Evolutionary conservation across 73 alveolate species (phyloP).

Genomic region (Paramecium tetraurelia): DNA sequence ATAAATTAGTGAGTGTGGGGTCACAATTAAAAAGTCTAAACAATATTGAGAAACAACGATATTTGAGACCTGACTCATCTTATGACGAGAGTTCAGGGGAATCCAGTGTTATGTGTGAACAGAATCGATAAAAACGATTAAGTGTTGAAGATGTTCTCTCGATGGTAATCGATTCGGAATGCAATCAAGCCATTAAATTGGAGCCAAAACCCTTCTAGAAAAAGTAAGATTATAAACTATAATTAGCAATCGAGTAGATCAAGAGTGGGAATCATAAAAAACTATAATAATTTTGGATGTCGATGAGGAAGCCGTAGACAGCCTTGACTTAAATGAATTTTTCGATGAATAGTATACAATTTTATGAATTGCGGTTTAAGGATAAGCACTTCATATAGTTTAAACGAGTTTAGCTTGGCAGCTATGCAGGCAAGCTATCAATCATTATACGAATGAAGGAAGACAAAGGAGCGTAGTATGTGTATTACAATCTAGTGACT

Average conservation of each 20-base stretch:
- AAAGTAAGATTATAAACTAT: neutral
- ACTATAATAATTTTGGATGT: neutral
- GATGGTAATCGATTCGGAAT: neutral
- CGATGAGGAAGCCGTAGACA: neutral
- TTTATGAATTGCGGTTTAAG: slow-evolving; percentile 50
- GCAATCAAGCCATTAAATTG: neutral
- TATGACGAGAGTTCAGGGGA: slow-evolving; percentile 25
- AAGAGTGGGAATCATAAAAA: slow-evolving; percentile 7
- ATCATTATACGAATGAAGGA: neutral
- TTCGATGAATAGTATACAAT: slow-evolving; percentile 21
- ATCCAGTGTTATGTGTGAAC: slow-evolving; percentile 41
- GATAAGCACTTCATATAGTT: slow-evolving; percentile 42
- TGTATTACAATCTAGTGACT: neutral
- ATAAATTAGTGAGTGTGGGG: neutral
- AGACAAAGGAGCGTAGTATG: slow-evolving; percentile 35
- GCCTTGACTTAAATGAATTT: neutral
- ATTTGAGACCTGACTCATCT: neutral
- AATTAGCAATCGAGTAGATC: slow-evolving; percentile 18
- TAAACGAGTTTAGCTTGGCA: slow-evolving; percentile 22
- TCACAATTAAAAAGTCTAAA: slow-evolving; percentile 19
- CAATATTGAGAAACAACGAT: neutral
- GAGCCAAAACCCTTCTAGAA: slow-evolving; percentile 28
- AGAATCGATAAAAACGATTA: neutral
- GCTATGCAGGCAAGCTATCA: slow-evolving; percentile 49
- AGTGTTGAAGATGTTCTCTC: neutral